phyloP scores from a whole-genome alignment of 805 yeast genomes.

The Barnettozyma wickerhamii region DNA sequence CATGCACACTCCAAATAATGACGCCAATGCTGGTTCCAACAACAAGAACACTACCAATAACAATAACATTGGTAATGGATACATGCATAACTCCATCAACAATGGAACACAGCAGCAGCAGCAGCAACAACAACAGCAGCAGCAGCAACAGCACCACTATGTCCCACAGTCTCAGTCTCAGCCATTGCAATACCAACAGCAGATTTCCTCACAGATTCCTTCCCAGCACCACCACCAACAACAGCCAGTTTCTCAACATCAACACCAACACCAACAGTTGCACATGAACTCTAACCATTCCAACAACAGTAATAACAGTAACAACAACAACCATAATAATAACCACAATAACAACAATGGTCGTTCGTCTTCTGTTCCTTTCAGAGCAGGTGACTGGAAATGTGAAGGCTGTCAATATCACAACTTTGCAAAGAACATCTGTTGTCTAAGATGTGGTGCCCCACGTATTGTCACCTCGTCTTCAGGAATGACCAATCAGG shows the following conservation, averaged over 20 bases:
- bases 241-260: constrained; percentile 4
- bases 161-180: constrained; percentile 15
- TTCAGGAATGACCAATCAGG: too few species aligned
- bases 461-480: too few species aligned
- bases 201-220: too few species aligned
- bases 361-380: constrained; percentile 64
- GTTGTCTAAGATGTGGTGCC: constrained; percentile 85
- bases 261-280: constrained; percentile 5
- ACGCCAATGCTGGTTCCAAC: constrained; percentile 15
- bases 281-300: constrained; percentile 3
- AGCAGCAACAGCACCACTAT: constrained; percentile 12
- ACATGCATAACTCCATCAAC: constrained; percentile 2
- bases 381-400: constrained; percentile 97
- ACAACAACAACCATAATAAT: constrained; percentile 11
- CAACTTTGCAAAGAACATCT: constrained; percentile 86
- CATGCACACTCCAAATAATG: constrained; percentile 30
- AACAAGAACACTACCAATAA: constrained; percentile 3
- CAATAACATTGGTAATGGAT: constrained; percentile 3
- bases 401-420: constrained; percentile 86
- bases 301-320: constrained; percentile 15
- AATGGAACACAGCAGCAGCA: constrained; percentile 16
- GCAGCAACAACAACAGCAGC: constrained; percentile 9
- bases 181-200: constrained; percentile 11
- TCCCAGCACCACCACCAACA: constrained; percentile 9
- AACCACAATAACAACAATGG: constrained; percentile 13